These are phyloP conservation scores for Talaromyces marneffei DNA, from an alignment of 2,329 filamentous ascomycete genomes.

Conservation along the genomic window DNA sequence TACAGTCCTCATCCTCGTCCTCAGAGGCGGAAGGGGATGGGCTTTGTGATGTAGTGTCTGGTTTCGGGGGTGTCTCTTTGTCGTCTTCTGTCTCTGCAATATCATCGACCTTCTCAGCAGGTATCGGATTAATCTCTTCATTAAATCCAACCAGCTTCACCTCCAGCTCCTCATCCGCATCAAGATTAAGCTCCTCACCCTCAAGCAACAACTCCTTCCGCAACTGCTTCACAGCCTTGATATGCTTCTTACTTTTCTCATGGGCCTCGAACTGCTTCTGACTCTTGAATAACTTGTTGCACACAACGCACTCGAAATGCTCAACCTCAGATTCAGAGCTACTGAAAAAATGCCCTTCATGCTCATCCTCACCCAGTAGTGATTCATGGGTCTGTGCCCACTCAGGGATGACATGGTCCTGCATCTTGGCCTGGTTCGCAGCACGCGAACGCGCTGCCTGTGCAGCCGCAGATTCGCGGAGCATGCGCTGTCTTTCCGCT, in stretches of 20 bases:
- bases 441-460: slow-evolving; percentile 80
- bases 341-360: slow-evolving; percentile 42
- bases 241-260: slow-evolving; percentile 93
- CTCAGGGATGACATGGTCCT: slow-evolving; percentile 59
- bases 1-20: slow-evolving; percentile 4
- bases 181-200: slow-evolving; percentile 47
- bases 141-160: not conserved
- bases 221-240: slow-evolving; percentile 76
- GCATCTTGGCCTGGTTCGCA: slow-evolving; percentile 69
- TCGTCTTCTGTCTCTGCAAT: not conserved
- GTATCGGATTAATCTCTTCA: not conserved
- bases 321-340: slow-evolving; percentile 47
- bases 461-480: slow-evolving; percentile 72
- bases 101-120: not conserved
- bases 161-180: slow-evolving; percentile 10
- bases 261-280: slow-evolving; percentile 87
- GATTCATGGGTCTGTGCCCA: slow-evolving; percentile 55
- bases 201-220: slow-evolving; percentile 78
- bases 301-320: slow-evolving; percentile 58
- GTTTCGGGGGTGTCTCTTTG: not conserved
- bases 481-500: slow-evolving; percentile 68
- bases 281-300: slow-evolving; percentile 70
- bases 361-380: slow-evolving; percentile 32
- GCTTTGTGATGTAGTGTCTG: not conserved
- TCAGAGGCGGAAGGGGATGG: not conserved